Base-by-base conservation (phyloP, 306 rosid genomes). In the Vicia villosa region DNA sequence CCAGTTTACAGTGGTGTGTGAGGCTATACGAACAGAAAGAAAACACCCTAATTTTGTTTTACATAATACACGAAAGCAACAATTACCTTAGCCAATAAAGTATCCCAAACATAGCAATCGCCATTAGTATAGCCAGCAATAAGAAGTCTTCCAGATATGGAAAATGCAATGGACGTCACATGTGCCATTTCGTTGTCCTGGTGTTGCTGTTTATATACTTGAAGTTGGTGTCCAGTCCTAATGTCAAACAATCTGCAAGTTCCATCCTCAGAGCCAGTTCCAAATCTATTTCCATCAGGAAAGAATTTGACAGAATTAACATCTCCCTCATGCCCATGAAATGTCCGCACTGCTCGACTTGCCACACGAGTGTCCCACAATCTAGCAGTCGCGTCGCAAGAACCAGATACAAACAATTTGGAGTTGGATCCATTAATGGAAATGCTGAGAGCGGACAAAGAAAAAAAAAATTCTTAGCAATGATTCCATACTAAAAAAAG, bases 341-440 rank as follows among this genome's bases (percentile, higher is more conserved):
- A 93, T 2, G 97, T 93, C 72, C 79, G 83, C 73, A 90, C 90
- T 26, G 98, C 97, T 78, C 97, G 94, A 83, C 98, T 93, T 67
- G 98, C 97, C 49, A 93, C 97, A n/a, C 94, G 98, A 69, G 97
- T 85, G 81, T 94, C 98, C 98, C 98, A 94, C 85, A 94, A 79
- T 68, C 97, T 88, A 26, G 92, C 96, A 65, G 98, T 94, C 59
- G 79, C 59, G 68, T 94, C 98, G 85, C 97, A 90, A 16, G 98
- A 94, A 82, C 98, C 98, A 65, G 98, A 94, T 16, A 88, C 86
- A 68, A 94, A 94, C 86, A 82, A 51, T 83, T 86, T 89, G 26
- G 91, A 77, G 85, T 83, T 93, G 84, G 86, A 74, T 78, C 92
- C 95, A 83, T 77, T 88, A 77, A 94, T 90, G 21, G 98, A 94